Percentiles rank a stretch among this genome's conserved stretches.
phyloP scores from a whole-genome alignment of 148 eudicot genomes.

The Cornus kousa region DNA sequence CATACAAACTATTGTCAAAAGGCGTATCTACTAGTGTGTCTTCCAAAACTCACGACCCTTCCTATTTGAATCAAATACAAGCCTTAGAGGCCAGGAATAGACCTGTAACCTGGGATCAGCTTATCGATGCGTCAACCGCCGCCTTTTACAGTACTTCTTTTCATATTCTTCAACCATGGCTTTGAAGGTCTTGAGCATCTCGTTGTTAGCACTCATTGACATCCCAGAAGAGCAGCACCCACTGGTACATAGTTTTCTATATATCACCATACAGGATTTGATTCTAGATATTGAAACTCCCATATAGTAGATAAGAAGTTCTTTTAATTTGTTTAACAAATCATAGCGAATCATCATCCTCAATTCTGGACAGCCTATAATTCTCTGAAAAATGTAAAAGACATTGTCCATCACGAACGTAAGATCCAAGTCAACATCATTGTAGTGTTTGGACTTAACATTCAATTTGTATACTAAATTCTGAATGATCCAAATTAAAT shows the following conservation, averaged over 20 bases:
- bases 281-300: constrained; percentile 35
- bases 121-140: too few species aligned
- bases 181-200: too few species aligned
- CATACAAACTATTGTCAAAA: too few species aligned
- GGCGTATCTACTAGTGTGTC: too few species aligned
- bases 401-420: constrained; percentile 74
- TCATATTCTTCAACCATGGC: too few species aligned
- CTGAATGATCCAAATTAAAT: constrained; percentile 40
- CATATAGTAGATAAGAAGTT: constrained; percentile 62
- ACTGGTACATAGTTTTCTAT: constrained; percentile 24
- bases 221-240: too few species aligned
- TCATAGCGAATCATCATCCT: constrained; percentile 72
- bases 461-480: constrained; percentile 48
- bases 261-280: constrained; percentile 55
- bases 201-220: too few species aligned
- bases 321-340: constrained; percentile 51
- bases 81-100: too few species aligned
- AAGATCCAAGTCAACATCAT: constrained; percentile 13
- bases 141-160: too few species aligned
- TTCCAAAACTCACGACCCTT: too few species aligned
- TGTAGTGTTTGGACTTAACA: constrained; percentile 63
- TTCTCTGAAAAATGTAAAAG: constrained; percentile 50
- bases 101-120: too few species aligned
- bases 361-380: constrained; percentile 58
- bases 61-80: too few species aligned